phyloP scores from a whole-genome alignment of 805 yeast species.

The Starmerella ratchasimensis region DNA sequence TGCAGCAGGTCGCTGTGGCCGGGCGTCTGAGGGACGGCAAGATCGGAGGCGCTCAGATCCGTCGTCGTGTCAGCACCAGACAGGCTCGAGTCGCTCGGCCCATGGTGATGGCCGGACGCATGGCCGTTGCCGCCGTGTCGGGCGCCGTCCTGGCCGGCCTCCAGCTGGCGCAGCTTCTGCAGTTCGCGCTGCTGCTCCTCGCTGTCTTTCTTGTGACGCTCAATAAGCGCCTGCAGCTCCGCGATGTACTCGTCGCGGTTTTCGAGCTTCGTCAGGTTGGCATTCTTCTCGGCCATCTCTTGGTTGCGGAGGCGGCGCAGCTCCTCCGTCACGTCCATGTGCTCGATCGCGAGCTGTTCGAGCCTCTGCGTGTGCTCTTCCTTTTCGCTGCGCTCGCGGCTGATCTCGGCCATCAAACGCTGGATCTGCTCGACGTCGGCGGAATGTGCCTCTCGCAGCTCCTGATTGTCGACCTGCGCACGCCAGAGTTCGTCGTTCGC shows the following conservation, averaged over 20 bases:
- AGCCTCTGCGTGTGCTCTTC: slow-evolving; percentile 19
- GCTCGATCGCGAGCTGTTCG: slow-evolving; percentile 21
- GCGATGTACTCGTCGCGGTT: slow-evolving; percentile 9
- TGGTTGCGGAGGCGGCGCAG: slow-evolving; percentile 2
- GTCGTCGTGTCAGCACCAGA: slow-evolving; percentile 1
- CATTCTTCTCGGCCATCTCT: slow-evolving; percentile 1
- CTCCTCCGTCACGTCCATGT: slow-evolving; percentile 1
- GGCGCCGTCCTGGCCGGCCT: too few species aligned
- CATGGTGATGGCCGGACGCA: too few species aligned
- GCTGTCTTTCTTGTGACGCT: too few species aligned
- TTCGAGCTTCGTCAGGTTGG: slow-evolving; percentile 3
- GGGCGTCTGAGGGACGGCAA: slow-evolving; percentile 3
- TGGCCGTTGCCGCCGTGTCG: too few species aligned
- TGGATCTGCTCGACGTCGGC: slow-evolving; percentile 14
- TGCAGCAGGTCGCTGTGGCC: slow-evolving; percentile 6
- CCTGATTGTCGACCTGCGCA: slow-evolving; percentile 22
- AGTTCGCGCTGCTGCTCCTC: neutral
- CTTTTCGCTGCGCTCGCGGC: slow-evolving; percentile 9
- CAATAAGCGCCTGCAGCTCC: slow-evolving; percentile 7
- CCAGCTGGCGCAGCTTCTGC: neutral
- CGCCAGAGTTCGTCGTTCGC: slow-evolving; percentile 29
- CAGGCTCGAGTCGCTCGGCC: neutral
- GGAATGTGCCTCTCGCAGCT: neutral
- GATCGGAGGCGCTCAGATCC: neutral
- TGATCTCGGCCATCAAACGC: slow-evolving; percentile 1